A percentile compares a stretch with the other conserved stretches of the same genome.
Conservation (phyloP, 106 monocot species). For the Dioscorea alata region DNA sequence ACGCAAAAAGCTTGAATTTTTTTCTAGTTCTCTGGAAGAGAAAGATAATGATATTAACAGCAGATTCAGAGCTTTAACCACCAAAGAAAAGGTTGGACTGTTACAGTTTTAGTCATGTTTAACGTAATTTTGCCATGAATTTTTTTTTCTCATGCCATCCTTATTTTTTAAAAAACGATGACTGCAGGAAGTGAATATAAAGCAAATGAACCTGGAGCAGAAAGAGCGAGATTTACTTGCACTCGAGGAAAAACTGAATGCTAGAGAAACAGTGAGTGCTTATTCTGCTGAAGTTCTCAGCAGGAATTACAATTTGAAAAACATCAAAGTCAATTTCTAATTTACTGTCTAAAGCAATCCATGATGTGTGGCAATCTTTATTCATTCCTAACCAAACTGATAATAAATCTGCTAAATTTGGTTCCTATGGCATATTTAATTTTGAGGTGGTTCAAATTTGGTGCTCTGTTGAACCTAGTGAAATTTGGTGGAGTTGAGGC, state of each 20-base stretch:
- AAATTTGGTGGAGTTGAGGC: too few species aligned
- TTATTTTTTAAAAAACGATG: neutral
- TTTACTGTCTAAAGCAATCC: too few species aligned
- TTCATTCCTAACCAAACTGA: too few species aligned
- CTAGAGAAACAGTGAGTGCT: constrained; percentile 48
- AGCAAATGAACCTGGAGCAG: constrained; percentile 25
- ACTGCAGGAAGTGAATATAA: constrained; percentile 43
- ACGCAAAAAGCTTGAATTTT: constrained; percentile 29
- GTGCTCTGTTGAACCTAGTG: too few species aligned
- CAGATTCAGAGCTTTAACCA: constrained; percentile 43
- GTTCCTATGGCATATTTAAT: too few species aligned
- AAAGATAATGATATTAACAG: constrained; percentile 60
- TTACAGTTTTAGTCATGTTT: neutral
- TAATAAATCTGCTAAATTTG: too few species aligned
- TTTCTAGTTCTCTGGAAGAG: constrained; percentile 38
- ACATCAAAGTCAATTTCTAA: too few species aligned
- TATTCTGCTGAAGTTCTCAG: neutral
- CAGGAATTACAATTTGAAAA: neutral
- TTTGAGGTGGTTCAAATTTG: too few species aligned
- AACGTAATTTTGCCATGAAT: neutral
- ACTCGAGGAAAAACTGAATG: constrained; percentile 48
- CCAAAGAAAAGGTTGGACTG: constrained; percentile 70
- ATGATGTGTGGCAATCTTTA: too few species aligned
- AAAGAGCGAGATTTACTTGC: constrained; percentile 52
- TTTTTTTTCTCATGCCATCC: neutral